These are phyloP conservation scores for Lipomyces lipofer DNA, from an alignment of 805 yeast genomes.

Conservation along the genomic window DNA sequence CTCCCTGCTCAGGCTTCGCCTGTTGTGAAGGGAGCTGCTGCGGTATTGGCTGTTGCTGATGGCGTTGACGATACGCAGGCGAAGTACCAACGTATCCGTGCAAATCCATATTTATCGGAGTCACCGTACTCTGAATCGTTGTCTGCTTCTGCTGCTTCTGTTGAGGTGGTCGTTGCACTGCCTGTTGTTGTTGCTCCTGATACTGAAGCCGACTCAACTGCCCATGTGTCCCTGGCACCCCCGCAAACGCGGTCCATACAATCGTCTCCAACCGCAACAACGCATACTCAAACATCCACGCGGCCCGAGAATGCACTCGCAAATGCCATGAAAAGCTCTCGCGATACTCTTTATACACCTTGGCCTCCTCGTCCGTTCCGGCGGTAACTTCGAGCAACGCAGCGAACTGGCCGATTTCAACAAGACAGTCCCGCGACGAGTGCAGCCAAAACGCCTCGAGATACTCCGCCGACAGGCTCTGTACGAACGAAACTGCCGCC, in stretches of 20 bases:
- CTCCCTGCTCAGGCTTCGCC: conserved; percentile 8
- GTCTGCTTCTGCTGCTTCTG: background rate
- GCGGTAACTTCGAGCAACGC: conserved; percentile 31
- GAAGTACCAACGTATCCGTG: background rate
- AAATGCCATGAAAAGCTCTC: conserved; percentile 32
- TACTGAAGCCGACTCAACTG: background rate
- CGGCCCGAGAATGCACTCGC: conserved; percentile 31
- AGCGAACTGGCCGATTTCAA: conserved; percentile 34
- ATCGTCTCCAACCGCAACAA: conserved; percentile 29
- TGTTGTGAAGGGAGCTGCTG: background rate
- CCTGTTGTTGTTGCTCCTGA: conserved; percentile 1
- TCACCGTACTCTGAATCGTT: too few species aligned
- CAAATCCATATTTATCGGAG: too few species aligned
- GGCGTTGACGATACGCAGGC: background rate
- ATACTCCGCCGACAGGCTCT: conserved; percentile 32
- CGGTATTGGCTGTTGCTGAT: background rate
- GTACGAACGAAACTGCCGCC: conserved; percentile 34
- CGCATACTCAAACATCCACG: conserved; percentile 33
- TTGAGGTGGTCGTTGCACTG: background rate
- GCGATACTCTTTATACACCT: conserved; percentile 19
- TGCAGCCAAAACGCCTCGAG: conserved; percentile 36
- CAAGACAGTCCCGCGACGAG: conserved; percentile 32
- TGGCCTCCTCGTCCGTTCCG: conserved; percentile 21
- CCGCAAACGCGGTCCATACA: conserved; percentile 31
- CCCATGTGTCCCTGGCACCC: conserved; percentile 11